Evolutionary conservation across 495 filamentous ascomycete species (phyloP).

Genomic region (Parathielavia appendiculata): DNA sequence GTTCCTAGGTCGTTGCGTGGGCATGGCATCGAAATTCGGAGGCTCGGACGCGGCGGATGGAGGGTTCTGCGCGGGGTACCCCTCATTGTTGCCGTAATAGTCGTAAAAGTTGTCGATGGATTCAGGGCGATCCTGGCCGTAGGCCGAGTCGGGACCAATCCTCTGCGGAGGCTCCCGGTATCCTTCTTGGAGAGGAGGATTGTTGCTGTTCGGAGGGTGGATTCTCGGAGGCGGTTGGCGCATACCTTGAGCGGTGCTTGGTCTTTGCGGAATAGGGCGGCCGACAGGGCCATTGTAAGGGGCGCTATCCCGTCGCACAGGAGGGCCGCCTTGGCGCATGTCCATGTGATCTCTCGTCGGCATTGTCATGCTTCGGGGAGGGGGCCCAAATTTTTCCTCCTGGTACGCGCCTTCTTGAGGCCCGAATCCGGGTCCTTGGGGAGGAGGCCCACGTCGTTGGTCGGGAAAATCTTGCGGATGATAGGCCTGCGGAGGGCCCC

Average conservation of each 20-base stretch:
- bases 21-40: constrained; percentile 70
- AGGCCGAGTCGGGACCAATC: constrained; percentile 21
- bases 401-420: constrained; percentile 28
- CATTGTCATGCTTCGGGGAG: constrained; percentile 51
- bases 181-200: constrained; percentile 32
- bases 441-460: constrained; percentile 39
- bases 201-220: constrained; percentile 40
- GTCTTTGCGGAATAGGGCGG: constrained; percentile 38
- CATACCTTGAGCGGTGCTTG: constrained; percentile 46
- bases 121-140: constrained; percentile 28
- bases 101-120: constrained; percentile 53
- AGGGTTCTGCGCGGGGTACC: constrained; percentile 30
- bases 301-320: constrained; percentile 33
- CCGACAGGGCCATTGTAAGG: constrained; percentile 43
- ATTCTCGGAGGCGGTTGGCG: constrained; percentile 42
- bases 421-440: constrained; percentile 29
- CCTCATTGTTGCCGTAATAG: constrained; percentile 45
- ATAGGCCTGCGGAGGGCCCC: constrained; percentile 35
- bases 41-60: constrained; percentile 50
- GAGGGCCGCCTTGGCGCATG: constrained; percentile 32
- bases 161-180: constrained; percentile 25
- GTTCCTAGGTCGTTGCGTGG: constrained; percentile 39
- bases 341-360: constrained; percentile 40
- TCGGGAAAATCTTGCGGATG: constrained; percentile 39
- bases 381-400: constrained; percentile 38